A percentile compares a stretch with the other conserved stretches of the same genome.
Evolutionary conservation across 2,329 filamentous ascomycete species (phyloP).

Genomic region (Cercospora nicotianae): DNA sequence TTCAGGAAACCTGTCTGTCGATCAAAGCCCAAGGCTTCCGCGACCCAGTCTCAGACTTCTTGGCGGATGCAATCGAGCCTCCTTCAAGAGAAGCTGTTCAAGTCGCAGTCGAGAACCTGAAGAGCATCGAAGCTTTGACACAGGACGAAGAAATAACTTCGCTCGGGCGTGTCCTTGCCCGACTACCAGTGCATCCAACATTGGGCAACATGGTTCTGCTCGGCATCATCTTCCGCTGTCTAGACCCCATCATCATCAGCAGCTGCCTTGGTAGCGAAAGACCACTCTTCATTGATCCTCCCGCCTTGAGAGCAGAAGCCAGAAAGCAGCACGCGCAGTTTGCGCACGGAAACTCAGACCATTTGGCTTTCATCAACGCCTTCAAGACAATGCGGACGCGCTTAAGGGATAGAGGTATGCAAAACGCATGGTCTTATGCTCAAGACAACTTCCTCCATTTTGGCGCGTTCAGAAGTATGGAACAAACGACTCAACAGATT

Average conservation of each 20-base stretch:
- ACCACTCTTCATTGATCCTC: conserved; percentile 39
- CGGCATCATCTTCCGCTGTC: conserved; percentile 53
- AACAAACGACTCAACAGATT: conserved; percentile 42
- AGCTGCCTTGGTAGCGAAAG: conserved; percentile 40
- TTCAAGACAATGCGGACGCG: conserved; percentile 43
- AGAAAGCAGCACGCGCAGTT: conserved; percentile 36
- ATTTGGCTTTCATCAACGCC: conserved; percentile 48
- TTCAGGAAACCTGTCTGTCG: conserved; percentile 48
- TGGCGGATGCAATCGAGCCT: conserved; percentile 49
- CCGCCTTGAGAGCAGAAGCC: conserved; percentile 31
- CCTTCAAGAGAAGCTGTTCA: conserved; percentile 43
- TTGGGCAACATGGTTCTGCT: conserved; percentile 54
- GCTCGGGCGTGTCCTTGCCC: conserved; percentile 48
- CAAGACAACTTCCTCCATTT: conserved; percentile 40
- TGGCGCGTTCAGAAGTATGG: conserved; percentile 40
- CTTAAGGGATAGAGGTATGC: conserved; percentile 35
- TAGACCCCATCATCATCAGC: conserved; percentile 53
- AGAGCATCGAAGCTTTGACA: conserved; percentile 47
- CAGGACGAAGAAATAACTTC: conserved; percentile 46
- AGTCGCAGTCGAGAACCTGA: conserved; percentile 43
- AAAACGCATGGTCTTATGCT: conserved; percentile 37
- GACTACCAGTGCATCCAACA: conserved; percentile 45
- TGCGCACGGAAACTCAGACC: conserved; percentile 46
- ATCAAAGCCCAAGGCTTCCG: conserved; percentile 44
- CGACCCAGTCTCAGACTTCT: conserved; percentile 44